Conservation (phyloP, 108 stramenopile species). For the Parmales sp. region DNA sequence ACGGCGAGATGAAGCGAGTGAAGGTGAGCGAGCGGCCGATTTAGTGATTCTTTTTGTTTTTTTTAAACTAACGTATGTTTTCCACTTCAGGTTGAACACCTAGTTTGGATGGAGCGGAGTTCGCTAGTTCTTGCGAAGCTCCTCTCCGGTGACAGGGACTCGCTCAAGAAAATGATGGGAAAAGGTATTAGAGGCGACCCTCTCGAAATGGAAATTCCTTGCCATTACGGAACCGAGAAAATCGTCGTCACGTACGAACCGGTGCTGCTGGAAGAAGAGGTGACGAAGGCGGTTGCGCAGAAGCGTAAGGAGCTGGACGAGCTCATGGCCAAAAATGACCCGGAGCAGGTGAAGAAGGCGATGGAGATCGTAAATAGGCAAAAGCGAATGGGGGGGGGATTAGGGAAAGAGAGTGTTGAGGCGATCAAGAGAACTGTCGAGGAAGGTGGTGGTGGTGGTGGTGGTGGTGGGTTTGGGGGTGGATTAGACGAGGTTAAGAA, state of each 20-base stretch:
- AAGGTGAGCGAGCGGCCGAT: not conserved
- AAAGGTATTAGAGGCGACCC: not conserved
- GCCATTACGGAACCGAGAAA: not conserved
- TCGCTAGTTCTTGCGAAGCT: too few species aligned
- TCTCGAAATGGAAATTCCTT: not conserved
- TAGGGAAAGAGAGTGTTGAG: too few species aligned
- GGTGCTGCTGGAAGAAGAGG: not conserved
- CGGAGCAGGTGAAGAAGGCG: not conserved
- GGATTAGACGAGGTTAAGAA: too few species aligned
- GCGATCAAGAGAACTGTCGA: too few species aligned
- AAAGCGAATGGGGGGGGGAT: too few species aligned
- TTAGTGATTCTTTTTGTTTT: not conserved
- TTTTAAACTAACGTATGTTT: too few species aligned
- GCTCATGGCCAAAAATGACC: not conserved
- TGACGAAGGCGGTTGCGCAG: not conserved
- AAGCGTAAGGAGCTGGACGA: not conserved
- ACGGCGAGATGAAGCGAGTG: not conserved
- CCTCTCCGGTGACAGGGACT: not conserved
- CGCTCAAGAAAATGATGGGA: not conserved
- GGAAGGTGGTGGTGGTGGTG: too few species aligned
- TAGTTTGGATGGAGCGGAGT: too few species aligned
- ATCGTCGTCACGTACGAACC: not conserved
- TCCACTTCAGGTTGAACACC: too few species aligned
- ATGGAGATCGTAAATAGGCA: too few species aligned
- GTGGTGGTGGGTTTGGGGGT: too few species aligned